phyloP scores from a whole-genome alignment of 2,329 filamentous ascomycete species.

The Cladosporium phlei region DNA sequence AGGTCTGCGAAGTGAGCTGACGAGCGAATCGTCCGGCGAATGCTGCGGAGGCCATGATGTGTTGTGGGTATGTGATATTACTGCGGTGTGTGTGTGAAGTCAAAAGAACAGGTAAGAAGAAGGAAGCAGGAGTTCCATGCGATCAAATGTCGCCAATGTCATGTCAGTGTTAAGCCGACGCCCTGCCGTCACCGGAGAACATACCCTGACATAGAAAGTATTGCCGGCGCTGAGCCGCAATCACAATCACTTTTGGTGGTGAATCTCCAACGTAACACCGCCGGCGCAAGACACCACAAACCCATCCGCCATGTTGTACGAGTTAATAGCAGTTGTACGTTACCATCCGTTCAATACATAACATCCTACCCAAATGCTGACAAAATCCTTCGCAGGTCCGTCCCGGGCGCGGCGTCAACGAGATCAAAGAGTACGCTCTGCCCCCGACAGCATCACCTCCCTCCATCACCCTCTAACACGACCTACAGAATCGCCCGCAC shows the following conservation, averaged over 20 bases:
- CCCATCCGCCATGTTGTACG: slow-evolving; percentile 73
- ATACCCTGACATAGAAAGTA: too few relatives aligned
- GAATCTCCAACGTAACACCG: too few relatives aligned
- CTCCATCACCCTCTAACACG: slow-evolving; percentile 10
- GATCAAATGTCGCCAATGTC: neutral
- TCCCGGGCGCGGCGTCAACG: slow-evolving; percentile 71
- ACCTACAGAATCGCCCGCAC: slow-evolving; percentile 73
- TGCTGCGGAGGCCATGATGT: slow-evolving; percentile 17
- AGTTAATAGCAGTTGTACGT: slow-evolving; percentile 89
- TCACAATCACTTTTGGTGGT: too few relatives aligned
- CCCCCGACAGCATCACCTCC: slow-evolving; percentile 15
- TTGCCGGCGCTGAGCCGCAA: too few relatives aligned
- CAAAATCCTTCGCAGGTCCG: slow-evolving; percentile 64
- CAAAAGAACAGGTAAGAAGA: neutral
- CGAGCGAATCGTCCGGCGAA: slow-evolving; percentile 21
- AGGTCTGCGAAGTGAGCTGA: slow-evolving; percentile 18
- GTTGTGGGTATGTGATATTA: neutral
- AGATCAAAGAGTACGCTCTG: slow-evolving; percentile 83
- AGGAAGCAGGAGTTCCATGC: too few relatives aligned
- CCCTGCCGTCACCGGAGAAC: too few relatives aligned
- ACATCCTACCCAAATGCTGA: neutral
- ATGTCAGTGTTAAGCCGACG: too few relatives aligned
- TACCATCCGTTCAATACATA: slow-evolving; percentile 15
- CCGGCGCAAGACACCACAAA: neutral
- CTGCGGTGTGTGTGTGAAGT: neutral